Evolutionary conservation across 2,329 filamentous ascomycete genomes (phyloP).

Genomic region (Hymenoscyphus linearis): DNA sequence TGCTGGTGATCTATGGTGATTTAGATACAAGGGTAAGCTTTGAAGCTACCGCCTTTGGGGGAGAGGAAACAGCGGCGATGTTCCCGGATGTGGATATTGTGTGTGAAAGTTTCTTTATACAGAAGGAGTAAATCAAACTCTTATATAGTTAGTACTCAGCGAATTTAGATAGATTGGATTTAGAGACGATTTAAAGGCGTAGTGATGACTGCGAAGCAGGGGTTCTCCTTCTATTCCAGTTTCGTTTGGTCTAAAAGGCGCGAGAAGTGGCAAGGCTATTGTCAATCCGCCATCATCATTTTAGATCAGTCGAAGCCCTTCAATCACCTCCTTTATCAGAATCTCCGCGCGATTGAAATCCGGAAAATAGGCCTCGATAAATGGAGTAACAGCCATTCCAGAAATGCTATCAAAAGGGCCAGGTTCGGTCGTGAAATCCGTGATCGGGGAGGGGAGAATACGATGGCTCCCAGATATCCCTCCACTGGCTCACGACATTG

Average conservation of each 20-base stretch:
- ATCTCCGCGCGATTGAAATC: conserved; percentile 4
- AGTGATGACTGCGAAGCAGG: conserved; percentile 3
- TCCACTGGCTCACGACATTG: conserved; percentile 4
- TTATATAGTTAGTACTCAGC: not conserved
- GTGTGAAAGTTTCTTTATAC: not conserved
- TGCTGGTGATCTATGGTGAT: conserved; percentile 14
- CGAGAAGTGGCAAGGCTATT: not conserved
- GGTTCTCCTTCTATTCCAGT: conserved; percentile 8
- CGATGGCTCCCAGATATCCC: conserved; percentile 13
- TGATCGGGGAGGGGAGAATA: conserved; percentile 9
- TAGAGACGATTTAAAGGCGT: not conserved
- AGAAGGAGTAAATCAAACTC: not conserved
- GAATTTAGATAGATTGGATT: conserved; percentile 9
- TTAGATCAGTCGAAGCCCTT: not conserved
- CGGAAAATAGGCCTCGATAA: not conserved
- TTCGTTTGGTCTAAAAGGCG: conserved; percentile 1
- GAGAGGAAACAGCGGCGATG: not conserved
- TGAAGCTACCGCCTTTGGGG: not conserved
- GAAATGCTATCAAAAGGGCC: not conserved
- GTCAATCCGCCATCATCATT: not conserved
- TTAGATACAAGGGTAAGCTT: not conserved
- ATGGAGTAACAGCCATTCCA: not conserved
- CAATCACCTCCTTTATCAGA: conserved; percentile 1
- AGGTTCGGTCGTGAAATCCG: conserved; percentile 1
- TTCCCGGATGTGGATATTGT: conserved; percentile 1